Percentiles rank a stretch among this genome's conserved stretches.
These are phyloP conservation scores for Aspergillus kassunensis DNA, from an alignment of 495 filamentous ascomycete genomes.

Conservation along the genomic window DNA sequence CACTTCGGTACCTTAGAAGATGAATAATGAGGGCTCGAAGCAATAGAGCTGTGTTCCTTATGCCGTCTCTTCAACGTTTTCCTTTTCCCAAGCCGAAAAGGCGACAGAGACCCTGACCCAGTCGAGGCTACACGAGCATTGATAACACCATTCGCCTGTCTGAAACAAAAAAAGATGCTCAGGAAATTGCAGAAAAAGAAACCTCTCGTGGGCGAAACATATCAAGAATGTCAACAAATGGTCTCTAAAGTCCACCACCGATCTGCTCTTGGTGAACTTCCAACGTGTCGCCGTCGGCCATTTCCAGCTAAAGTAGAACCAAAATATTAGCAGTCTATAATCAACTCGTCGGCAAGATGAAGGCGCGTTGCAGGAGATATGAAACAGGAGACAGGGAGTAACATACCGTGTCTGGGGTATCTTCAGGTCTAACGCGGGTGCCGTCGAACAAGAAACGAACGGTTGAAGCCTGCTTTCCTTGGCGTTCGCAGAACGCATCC, in stretches of 20 bases:
- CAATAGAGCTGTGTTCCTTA: too few species aligned
- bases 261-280: slow-evolving; percentile 99
- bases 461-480: slow-evolving; percentile 78
- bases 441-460: slow-evolving; percentile 98
- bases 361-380: not conserved
- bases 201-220: not conserved
- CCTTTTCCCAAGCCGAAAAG: too few species aligned
- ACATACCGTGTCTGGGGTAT: slow-evolving; percentile 83
- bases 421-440: slow-evolving; percentile 77
- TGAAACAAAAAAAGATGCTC: too few species aligned
- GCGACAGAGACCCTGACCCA: too few species aligned
- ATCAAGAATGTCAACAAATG: not conserved
- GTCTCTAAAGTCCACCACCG: slow-evolving; percentile 49
- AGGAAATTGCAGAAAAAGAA: not conserved
- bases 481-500: slow-evolving; percentile 97
- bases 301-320: slow-evolving; percentile 68
- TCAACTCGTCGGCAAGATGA: not conserved
- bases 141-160: too few species aligned
- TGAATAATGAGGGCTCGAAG: too few species aligned
- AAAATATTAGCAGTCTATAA: slow-evolving; percentile 5
- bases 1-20: not conserved
- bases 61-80: too few species aligned
- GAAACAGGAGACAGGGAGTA: not conserved
- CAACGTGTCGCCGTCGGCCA: slow-evolving; percentile 93
- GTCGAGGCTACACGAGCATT: too few species aligned